phyloP scores from a whole-genome alignment of 2,329 filamentous ascomycete genomes.

The Aspergillus sp. region DNA sequence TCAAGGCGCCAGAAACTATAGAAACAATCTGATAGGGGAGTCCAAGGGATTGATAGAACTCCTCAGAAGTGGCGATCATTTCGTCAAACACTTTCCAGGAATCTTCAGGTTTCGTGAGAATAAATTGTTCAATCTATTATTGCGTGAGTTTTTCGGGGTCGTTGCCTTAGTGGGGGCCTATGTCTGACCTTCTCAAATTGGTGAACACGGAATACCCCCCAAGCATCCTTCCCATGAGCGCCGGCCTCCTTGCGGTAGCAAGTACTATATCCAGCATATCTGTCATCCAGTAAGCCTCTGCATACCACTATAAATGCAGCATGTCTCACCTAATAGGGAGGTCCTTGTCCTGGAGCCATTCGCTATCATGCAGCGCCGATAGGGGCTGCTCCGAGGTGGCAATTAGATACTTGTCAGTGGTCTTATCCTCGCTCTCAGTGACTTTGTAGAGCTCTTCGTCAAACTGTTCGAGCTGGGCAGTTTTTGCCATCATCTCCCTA shows the following conservation, averaged over 20 bases:
- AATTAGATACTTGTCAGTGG: constrained; percentile 81
- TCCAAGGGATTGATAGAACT: constrained; percentile 88
- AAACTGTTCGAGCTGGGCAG: constrained; percentile 93
- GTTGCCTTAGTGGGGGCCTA: neutral
- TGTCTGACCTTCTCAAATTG: constrained; percentile 82
- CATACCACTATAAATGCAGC: neutral
- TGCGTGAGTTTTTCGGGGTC: constrained; percentile 11
- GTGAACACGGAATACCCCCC: constrained; percentile 97
- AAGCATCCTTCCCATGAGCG: constrained; percentile 86
- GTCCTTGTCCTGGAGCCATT: constrained; percentile 84
- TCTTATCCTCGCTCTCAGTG: constrained; percentile 74
- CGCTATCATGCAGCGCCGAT: constrained; percentile 86
- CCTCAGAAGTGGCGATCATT: constrained; percentile 89
- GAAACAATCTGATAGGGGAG: constrained; percentile 89
- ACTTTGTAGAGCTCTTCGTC: constrained; percentile 99
- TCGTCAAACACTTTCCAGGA: constrained; percentile 91
- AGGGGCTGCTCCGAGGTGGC: constrained; percentile 94
- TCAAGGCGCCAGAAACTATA: constrained; percentile 94
- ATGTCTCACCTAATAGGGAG: constrained; percentile 75
- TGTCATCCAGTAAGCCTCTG: constrained; percentile 22
- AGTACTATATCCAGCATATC: constrained; percentile 84
- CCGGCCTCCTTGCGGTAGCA: constrained; percentile 97
- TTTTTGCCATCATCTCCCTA: constrained; percentile 95
- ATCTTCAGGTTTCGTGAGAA: constrained; percentile 80
- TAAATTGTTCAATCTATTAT: constrained; percentile 69